Base-by-base conservation (phyloP, 441 rosid genomes). In the Manihot esculenta region DNA sequence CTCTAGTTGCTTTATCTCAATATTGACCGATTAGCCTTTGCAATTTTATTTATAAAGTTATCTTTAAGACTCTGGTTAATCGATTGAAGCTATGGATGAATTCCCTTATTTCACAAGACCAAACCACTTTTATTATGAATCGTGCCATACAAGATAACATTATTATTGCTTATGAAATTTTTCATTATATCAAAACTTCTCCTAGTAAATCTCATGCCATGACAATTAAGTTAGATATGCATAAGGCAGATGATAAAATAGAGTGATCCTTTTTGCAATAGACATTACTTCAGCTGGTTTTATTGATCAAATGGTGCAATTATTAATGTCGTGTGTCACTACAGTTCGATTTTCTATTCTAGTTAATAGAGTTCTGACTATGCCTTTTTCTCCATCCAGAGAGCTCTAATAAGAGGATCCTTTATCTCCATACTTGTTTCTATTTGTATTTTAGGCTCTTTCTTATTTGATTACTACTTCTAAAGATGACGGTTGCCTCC, bases 1-100 rank as follows among this genome's bases (percentile, higher is more conserved):
- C 0, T 17, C 54, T 30, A 2, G 1, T 6, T 0, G 1, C 15
- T n/a, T n/a, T n/a, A n/a, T n/a, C n/a, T n/a, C n/a, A n/a, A n/a
- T n/a, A n/a, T n/a, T n/a, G n/a, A n/a, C 64, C 44, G 0, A 72
- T 72, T 10, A 54, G 64, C 10, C 13, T 42, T 23, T 64, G 56
- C 14, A 64, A 64, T 2, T 41, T n/a, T 2, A 1, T 21, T 0
- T 44, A 56, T 8, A 65, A 57, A n/a, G 66, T 66, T 1, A 44
- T 73, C 1, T 18, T 20, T 2, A 56, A 48, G 15, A 20, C 13
- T n/a, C 0, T 21, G 1, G 6, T 65, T 1, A 57, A 30, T 4
- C 45, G 44, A 11, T 3, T 73, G 2, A 56, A 42, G 12, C 47
- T 12, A 8, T 42, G 10, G 12, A 42, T 42, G 47, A 1, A 42